phyloP scores from a whole-genome alignment of 2,329 filamentous ascomycete species.

The Pseudocercospora cruenta region DNA sequence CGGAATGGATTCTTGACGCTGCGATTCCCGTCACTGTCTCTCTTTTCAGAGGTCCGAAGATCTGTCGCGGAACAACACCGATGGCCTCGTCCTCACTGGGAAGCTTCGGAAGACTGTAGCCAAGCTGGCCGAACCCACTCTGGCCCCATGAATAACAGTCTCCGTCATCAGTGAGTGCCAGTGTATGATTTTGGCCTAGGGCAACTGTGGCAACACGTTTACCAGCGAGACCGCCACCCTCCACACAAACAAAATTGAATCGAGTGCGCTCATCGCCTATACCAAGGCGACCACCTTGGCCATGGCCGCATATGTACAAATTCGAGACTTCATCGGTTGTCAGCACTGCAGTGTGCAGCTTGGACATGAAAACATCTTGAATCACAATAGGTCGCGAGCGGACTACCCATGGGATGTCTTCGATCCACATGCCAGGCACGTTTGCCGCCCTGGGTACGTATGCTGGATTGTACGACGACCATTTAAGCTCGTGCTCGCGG shows the following conservation, averaged over 20 bases:
- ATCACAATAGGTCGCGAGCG: slow-evolving; percentile 73
- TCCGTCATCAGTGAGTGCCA: slow-evolving; percentile 83
- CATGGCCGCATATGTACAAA: slow-evolving; percentile 89
- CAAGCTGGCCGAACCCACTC: slow-evolving; percentile 82
- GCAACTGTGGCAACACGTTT: slow-evolving; percentile 78
- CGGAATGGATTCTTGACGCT: slow-evolving; percentile 88
- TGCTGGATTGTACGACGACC: slow-evolving; percentile 42
- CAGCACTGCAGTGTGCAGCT: slow-evolving; percentile 85
- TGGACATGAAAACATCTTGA: slow-evolving; percentile 79
- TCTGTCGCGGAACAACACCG: slow-evolving; percentile 78
- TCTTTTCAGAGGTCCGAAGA: slow-evolving; percentile 89
- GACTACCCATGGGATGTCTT: slow-evolving; percentile 72
- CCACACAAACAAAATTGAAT: slow-evolving; percentile 82
- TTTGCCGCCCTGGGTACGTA: slow-evolving; percentile 27
- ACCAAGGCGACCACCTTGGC: slow-evolving; percentile 84
- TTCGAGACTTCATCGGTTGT: slow-evolving; percentile 88
- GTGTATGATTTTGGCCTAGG: slow-evolving; percentile 86
- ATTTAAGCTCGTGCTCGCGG: slow-evolving; percentile 44
- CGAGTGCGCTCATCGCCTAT: slow-evolving; percentile 87
- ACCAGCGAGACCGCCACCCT: slow-evolving; percentile 71
- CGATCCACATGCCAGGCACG: slow-evolving; percentile 40
- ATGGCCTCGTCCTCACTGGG: slow-evolving; percentile 80
- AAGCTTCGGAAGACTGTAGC: slow-evolving; percentile 74
- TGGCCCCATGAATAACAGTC: slow-evolving; percentile 94
- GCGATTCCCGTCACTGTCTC: slow-evolving; percentile 80